These are phyloP conservation scores for Spatholobus suberectus DNA, from an alignment of 306 rosid species.

Conservation along the genomic window DNA sequence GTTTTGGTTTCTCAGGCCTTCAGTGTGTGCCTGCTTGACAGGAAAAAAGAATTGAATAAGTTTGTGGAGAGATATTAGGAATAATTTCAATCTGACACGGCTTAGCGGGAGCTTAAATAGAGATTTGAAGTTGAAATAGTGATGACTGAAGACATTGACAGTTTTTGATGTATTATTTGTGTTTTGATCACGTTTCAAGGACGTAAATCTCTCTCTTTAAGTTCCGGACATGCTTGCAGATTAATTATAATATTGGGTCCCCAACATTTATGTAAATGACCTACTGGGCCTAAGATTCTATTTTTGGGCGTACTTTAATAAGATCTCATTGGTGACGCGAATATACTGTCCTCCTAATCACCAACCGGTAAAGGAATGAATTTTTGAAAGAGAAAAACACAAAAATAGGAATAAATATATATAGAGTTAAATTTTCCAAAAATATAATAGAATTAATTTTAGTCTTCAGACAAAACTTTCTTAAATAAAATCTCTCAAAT, in stretches of 20 bases:
- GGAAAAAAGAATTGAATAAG: not conserved
- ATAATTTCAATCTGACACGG: not conserved
- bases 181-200: not conserved
- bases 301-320: not conserved
- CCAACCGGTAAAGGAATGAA: not conserved
- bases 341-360: not conserved
- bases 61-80: not conserved
- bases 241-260: not conserved
- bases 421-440: too few relatives aligned
- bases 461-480: too few relatives aligned
- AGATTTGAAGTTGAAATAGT: not conserved
- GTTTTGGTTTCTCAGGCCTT: not conserved
- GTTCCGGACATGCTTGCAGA: too few relatives aligned
- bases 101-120: not conserved
- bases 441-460: too few relatives aligned
- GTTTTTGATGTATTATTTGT: not conserved
- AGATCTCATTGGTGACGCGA: not conserved
- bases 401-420: not conserved
- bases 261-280: not conserved
- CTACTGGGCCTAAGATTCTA: not conserved
- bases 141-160: not conserved
- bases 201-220: not conserved
- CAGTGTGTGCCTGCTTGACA: not conserved
- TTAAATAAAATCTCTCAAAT: too few relatives aligned
- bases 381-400: not conserved